Evolutionary conservation across 495 filamentous ascomycete genomes (phyloP), one percentile per base, ranked within the genome.

Genomic region (Penicillium ochrochloron): DNA sequence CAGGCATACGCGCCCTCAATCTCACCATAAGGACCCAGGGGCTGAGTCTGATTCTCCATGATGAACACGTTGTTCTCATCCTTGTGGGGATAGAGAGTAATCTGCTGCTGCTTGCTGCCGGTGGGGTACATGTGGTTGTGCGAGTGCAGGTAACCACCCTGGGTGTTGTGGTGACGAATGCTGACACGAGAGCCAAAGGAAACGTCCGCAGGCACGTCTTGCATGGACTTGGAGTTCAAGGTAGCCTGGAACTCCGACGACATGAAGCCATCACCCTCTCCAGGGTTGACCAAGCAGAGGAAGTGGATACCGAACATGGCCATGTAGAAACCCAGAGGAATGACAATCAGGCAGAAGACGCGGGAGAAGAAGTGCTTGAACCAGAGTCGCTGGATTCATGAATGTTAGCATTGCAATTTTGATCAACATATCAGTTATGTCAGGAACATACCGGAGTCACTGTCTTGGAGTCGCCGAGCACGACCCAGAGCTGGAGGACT

Each of bases 251-350:
- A 99, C 75, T 99, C 96, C 35, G 94, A 96, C 65, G 92, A 97
- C 95, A 99, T 99, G 83, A 99, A 99, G 58, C 95, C 95, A 75
- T 99, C 95, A 50, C 95, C 95, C 25, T 99, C 95, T 55, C 95
- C 95, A 9, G 95, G 96, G 74, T 99, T 98, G 33, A 88, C 85
- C 31, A 99, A 84, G 81, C 92, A 96, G 63, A 92, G 66, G 80
- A 99, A 98, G 79, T 99, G 95, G 67, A 99, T 93, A 15, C 84
- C 93, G 71, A 99, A 99, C 88, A 98, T 95, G 65, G 85, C 88
- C 81, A 97, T 88, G 80, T 99, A 99, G 79, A 98, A 97, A 27
- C 85, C 86, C 7, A 93, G 60, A 11, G 95, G 95, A 66, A 98
- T 92, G 60, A 96, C 82, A 64, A 99, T 96, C 41, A 99, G 85